Evolutionary conservation across 2,329 filamentous ascomycete species (phyloP).

Genomic region (Talaromyces marneffei): DNA sequence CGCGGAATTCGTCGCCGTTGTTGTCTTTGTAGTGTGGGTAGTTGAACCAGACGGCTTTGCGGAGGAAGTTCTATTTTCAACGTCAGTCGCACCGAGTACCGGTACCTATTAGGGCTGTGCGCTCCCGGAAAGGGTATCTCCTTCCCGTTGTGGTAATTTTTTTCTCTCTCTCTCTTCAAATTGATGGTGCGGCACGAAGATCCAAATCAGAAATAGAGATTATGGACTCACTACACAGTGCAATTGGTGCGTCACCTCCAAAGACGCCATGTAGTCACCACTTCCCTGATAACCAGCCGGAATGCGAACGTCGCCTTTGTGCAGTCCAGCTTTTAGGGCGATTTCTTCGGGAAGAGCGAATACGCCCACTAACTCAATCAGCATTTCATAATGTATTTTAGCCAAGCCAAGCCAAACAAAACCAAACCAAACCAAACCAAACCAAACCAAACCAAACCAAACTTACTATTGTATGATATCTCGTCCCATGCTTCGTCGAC

Average conservation of each 20-base stretch:
- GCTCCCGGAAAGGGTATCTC: background rate
- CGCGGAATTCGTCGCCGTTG: constrained; percentile 10
- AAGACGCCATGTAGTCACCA: constrained; percentile 15
- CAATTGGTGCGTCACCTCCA: constrained; percentile 16
- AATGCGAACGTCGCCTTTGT: constrained; percentile 10
- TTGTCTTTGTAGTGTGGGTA: constrained; percentile 13
- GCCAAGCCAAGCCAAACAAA: no score
- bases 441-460: no score
- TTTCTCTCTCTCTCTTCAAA: background rate
- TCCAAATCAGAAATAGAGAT: background rate
- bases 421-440: no score
- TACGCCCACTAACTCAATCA: constrained; percentile 7
- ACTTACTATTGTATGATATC: constrained; percentile 6
- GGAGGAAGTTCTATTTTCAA: constrained; percentile 11
- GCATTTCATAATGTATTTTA: background rate
- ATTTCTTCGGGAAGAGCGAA: constrained; percentile 7
- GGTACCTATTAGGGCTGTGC: constrained; percentile 1
- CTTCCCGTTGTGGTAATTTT: constrained; percentile 8
- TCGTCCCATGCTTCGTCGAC: constrained; percentile 17
- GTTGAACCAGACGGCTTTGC: constrained; percentile 13
- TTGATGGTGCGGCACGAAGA: background rate
- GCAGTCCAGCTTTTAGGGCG: constrained; percentile 5
- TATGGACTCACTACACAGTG: constrained; percentile 15
- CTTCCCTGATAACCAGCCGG: constrained; percentile 8
- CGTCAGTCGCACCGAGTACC: background rate